Evolutionary conservation across 2,329 filamentous ascomycete genomes (phyloP), one percentile per base, ranked within the genome.

Genomic region (Cytospora chrysosperma): DNA sequence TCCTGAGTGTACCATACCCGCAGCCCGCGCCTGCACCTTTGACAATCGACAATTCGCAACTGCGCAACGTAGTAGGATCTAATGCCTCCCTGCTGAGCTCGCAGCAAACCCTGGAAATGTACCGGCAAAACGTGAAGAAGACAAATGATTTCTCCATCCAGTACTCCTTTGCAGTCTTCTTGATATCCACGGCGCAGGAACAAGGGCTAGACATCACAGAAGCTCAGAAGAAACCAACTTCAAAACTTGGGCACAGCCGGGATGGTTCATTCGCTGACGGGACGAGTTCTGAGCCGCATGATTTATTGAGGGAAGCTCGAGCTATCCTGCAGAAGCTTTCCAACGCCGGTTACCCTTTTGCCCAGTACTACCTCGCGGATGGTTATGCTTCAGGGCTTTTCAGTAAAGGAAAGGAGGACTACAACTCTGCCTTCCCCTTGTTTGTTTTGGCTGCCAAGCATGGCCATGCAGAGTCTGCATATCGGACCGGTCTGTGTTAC

Each of bases 101-200:
- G 37, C 91, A 94, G 73, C 93, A 98, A 78, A 99, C 95, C 1
- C 85, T 99, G 56, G 93, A 98, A 61, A 97, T 98, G 94, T 99
- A 99, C 75, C 86, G 94, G 52, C 89, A 90, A 61, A 99, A 98
- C 72, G 92, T 97, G 64, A 98, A 97, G 79, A 99, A 99, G 80
- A 96, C 95, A 3, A 95, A 90, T 67, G 93, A 97, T 75, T 83
- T 89, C 19, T 88, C 90, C 4, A 91, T 96, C 37, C 93, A 97
- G 75, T 98, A 98, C 75, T 95, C 96, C 32, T 98, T 99, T 77
- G 95, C 95, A 2, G 85, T 98, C 43, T 97, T 96, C 75, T 87
- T 99, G 80, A 89, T 98, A 69, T 91, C 93, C 54, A 89, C 92
- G 1, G 93, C 94, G 49, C 90, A 92, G 73, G 91, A 96, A 73